phyloP scores from a whole-genome alignment of 2,329 filamentous ascomycete genomes.

The Atkinsonella hypoxylon region DNA sequence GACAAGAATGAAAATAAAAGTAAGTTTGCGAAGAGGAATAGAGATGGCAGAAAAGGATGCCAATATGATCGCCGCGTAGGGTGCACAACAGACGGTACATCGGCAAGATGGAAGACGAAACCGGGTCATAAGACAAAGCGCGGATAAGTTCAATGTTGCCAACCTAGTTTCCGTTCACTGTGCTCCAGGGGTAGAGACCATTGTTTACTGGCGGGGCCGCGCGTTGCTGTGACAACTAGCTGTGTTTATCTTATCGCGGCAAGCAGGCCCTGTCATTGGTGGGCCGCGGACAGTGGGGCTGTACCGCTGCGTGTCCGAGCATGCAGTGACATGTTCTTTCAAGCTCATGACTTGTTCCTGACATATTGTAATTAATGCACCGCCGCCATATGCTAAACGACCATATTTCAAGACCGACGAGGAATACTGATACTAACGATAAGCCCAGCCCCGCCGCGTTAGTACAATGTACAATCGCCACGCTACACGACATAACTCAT shows the following conservation, averaged over 20 bases:
- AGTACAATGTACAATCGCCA: no score
- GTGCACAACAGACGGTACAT: not conserved
- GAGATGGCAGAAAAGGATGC: not conserved
- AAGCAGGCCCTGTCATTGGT: not conserved
- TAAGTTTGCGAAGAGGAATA: not conserved
- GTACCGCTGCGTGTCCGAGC: no score
- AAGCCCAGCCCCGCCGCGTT: no score
- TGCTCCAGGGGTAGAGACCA: not conserved
- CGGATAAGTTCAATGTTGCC: not conserved
- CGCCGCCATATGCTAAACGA: no score
- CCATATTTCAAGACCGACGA: no score
- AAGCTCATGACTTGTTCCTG: no score
- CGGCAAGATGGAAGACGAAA: not conserved
- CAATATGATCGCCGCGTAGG: not conserved
- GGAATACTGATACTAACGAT: no score
- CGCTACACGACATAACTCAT: no score
- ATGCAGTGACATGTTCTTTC: no score
- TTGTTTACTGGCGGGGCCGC: slow-evolving; percentile 14
- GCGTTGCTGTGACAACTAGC: slow-evolving; percentile 14
- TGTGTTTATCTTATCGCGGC: slow-evolving; percentile 10
- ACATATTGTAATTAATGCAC: no score
- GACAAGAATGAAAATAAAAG: not conserved
- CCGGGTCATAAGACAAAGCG: slow-evolving; percentile 1
- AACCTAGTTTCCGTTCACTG: not conserved
- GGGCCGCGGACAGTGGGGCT: no score